Percentiles rank a stretch among this genome's conserved stretches.
Evolutionary conservation across 192 early-diverging fungal species (phyloP).

Genomic region (Helicostylum pulchrum): DNA sequence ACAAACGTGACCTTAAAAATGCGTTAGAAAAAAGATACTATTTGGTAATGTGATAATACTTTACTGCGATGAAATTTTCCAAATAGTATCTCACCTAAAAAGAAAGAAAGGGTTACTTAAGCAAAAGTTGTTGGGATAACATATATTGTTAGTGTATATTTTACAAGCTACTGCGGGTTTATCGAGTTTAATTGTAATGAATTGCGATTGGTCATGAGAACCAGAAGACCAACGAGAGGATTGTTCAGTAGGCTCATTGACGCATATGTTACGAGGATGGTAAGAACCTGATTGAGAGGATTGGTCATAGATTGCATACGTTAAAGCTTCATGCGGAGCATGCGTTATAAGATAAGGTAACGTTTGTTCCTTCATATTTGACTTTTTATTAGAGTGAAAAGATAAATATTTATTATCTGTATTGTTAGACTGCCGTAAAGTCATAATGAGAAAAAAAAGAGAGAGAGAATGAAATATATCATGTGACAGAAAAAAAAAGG

Average conservation of each 20-base stretch:
- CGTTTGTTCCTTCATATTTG: neutral
- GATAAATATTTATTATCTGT: no score
- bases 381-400: neutral
- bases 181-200: conserved; percentile 86
- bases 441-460: no score
- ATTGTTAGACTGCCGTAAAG: no score
- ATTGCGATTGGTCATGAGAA: conserved; percentile 88
- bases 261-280: conserved; percentile 79
- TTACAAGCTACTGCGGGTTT: conserved; percentile 81
- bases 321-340: conserved; percentile 5
- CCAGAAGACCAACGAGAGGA: conserved; percentile 87
- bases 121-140: neutral
- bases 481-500: no score
- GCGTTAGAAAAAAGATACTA: neutral
- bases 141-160: neutral
- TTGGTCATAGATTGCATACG: conserved; percentile 69
- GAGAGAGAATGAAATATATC: no score
- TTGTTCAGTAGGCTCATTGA: conserved; percentile 85
- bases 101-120: no score
- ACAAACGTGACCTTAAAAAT: conserved; percentile 71
- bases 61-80: conserved; percentile 86
- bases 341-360: neutral
- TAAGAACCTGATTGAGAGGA: conserved; percentile 84
- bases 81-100: conserved; percentile 81
- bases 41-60: neutral